Base-by-base conservation (phyloP, 495 filamentous ascomycete genomes). In the Zalerion maritima region DNA sequence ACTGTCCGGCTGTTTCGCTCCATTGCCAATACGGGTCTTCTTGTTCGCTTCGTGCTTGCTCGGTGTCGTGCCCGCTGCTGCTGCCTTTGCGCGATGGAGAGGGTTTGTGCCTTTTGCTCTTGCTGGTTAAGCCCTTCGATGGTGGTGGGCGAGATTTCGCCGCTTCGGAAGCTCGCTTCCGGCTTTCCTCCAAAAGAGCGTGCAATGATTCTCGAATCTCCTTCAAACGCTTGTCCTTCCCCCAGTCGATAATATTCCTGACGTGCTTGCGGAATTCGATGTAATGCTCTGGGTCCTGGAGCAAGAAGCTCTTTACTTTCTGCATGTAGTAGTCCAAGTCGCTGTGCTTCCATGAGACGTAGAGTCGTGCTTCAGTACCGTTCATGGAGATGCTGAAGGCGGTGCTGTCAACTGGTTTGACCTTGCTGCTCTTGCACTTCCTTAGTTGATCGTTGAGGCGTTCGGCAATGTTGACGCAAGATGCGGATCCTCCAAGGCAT, bases 241-340 rank as follows among this genome's bases (percentile, higher is more conserved):
- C 46, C 49, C 49, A 52, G 35, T 55, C 47, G 18, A 51, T 32
- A 29, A 51, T 54, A 28, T 54, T 54, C 23, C 21, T 31, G 31
- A 54, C 42, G 35, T 46, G 36, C 31, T 42, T 49, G 35, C 49
- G 45, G 31, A 55, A 53, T 10, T 45, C 38, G 5, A 49, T 24
- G 18, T 38, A 55, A 10, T 47, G 13, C 28, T 42, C 23, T 14
- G 49, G 49, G 7, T 38, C 30, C 21, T 46, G 34, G 18, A 50
- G 37, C 13, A 42, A 26, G 25, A 47, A 50, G 28, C 31, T 33
- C 4, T 39, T 21, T 23, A 49, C 41, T 8, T 40, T 40, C 18
- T 15, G 26, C 40, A 41, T 46, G 29, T 48, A 47, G 33, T 52
- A 55, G 5, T 49, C 29, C 10, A 45, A 33, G 4, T 47, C 32